Conservation (phyloP, 305 asterid genomes). For the Ruellia speciosa region DNA sequence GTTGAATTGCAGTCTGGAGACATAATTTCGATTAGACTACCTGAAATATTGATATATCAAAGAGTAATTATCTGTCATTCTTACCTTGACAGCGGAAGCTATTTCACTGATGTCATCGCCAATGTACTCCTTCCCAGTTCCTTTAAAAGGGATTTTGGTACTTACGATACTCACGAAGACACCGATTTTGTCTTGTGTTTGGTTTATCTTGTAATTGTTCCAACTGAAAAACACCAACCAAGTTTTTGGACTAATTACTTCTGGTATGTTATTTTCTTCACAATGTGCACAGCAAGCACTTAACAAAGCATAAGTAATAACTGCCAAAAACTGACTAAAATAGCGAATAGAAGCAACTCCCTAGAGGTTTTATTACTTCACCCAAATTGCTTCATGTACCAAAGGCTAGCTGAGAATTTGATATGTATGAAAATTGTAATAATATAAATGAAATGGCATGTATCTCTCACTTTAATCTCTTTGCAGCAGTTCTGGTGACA, state of each 20-base stretch:
- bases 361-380: slow-evolving; percentile 10
- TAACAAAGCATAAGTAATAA: too few species aligned
- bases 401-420: slow-evolving; percentile 3
- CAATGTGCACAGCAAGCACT: too few species aligned
- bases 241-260: slow-evolving; percentile 6
- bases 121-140: slow-evolving; percentile 91
- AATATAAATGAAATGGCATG: slow-evolving; percentile 10
- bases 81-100: slow-evolving; percentile 87
- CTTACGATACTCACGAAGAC: slow-evolving; percentile 91
- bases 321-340: slow-evolving; percentile 15
- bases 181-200: slow-evolving; percentile 83
- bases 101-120: slow-evolving; percentile 95
- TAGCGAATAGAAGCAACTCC: slow-evolving; percentile 3
- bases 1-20: slow-evolving; percentile 70
- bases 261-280: too few species aligned
- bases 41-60: slow-evolving; percentile 2
- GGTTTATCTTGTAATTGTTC: slow-evolving; percentile 88
- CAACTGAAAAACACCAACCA: slow-evolving; percentile 46
- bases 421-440: slow-evolving; percentile 3
- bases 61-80: slow-evolving; percentile 5
- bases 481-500: slow-evolving; percentile 81
- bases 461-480: slow-evolving; percentile 70
- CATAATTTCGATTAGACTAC: slow-evolving; percentile 21
- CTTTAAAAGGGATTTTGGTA: slow-evolving; percentile 92
- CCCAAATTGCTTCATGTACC: slow-evolving; percentile 2